These are phyloP conservation scores for Saccharomyces paradoxus DNA, from an alignment of 805 yeast genomes.

Conservation along the genomic window DNA sequence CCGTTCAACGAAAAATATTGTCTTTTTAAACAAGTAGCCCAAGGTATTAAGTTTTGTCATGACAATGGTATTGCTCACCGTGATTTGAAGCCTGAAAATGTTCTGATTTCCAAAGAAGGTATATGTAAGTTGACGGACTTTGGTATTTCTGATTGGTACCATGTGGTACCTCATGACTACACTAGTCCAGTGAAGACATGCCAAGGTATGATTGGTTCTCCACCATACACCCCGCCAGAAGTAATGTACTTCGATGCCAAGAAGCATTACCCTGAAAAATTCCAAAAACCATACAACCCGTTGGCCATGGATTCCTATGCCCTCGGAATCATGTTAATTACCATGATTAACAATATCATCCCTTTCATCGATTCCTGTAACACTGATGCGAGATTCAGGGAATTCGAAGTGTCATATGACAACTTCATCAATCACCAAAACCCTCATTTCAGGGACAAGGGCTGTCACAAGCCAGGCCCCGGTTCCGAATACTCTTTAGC, in stretches of 20 bases:
- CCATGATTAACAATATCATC: slow-evolving; percentile 47
- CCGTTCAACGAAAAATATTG: slow-evolving; percentile 50
- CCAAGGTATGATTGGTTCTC: slow-evolving; percentile 60
- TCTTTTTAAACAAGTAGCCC: slow-evolving; percentile 57
- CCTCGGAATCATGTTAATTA: slow-evolving; percentile 59
- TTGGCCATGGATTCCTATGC: slow-evolving; percentile 69
- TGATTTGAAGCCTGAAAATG: slow-evolving; percentile 71
- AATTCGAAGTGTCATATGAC: slow-evolving; percentile 45
- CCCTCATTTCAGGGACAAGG: slow-evolving; percentile 41
- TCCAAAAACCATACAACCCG: slow-evolving; percentile 45
- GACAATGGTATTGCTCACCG: slow-evolving; percentile 62
- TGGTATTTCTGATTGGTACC: slow-evolving; percentile 66
- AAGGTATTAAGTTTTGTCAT: slow-evolving; percentile 57
- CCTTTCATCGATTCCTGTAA: slow-evolving; percentile 51
- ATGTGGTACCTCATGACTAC: slow-evolving; percentile 45
- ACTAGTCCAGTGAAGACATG: slow-evolving; percentile 32
- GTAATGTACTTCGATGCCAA: slow-evolving; percentile 41
- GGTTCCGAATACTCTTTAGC: slow-evolving; percentile 70
- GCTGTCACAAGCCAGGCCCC: slow-evolving; percentile 47
- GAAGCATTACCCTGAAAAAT: slow-evolving; percentile 28
- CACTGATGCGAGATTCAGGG: slow-evolving; percentile 46
- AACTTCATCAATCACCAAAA: slow-evolving; percentile 32
- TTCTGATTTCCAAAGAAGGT: slow-evolving; percentile 52
- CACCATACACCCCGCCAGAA: slow-evolving; percentile 78
- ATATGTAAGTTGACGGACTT: slow-evolving; percentile 65